These are phyloP conservation scores for Aspergillus glaucus DNA, from an alignment of 2,329 filamentous ascomycete species.

Conservation along the genomic window DNA sequence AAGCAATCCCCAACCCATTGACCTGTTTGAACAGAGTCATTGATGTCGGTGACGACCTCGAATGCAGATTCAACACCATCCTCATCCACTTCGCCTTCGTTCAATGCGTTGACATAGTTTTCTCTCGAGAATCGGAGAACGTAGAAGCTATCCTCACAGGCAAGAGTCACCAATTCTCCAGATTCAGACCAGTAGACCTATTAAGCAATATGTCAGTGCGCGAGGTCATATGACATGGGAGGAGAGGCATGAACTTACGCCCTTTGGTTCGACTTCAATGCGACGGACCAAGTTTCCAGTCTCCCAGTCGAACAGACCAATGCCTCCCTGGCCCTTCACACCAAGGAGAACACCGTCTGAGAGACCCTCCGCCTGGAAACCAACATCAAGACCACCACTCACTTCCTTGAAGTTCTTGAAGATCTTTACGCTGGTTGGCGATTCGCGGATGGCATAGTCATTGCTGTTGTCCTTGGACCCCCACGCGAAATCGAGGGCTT, in stretches of 20 bases:
- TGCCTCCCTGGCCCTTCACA: constrained; percentile 88
- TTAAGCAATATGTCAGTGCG: constrained; percentile 10
- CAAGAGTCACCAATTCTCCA: constrained; percentile 84
- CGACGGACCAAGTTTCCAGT: constrained; percentile 80
- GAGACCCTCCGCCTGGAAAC: constrained; percentile 88
- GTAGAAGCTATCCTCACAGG: constrained; percentile 93
- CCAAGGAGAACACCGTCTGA: constrained; percentile 84
- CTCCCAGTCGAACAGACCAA: constrained; percentile 96
- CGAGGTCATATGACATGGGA: background rate
- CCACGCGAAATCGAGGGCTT: constrained; percentile 94
- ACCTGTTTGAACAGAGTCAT: constrained; percentile 84
- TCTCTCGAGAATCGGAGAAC: constrained; percentile 88
- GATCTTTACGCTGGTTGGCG: constrained; percentile 86
- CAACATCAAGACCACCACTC: constrained; percentile 79
- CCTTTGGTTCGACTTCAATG: constrained; percentile 71
- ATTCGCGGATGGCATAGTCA: constrained; percentile 96
- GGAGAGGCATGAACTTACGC: constrained; percentile 36
- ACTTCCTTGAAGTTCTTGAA: constrained; percentile 98
- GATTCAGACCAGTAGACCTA: constrained; percentile 96
- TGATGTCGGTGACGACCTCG: constrained; percentile 92
- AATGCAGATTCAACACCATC: constrained; percentile 95
- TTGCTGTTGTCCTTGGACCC: constrained; percentile 96
- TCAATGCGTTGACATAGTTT: constrained; percentile 75
- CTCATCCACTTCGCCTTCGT: constrained; percentile 74
- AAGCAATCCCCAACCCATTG: constrained; percentile 99